Evolutionary conservation across 2,329 filamentous ascomycete genomes (phyloP).

Genomic region (Paracamarosporium sp.): DNA sequence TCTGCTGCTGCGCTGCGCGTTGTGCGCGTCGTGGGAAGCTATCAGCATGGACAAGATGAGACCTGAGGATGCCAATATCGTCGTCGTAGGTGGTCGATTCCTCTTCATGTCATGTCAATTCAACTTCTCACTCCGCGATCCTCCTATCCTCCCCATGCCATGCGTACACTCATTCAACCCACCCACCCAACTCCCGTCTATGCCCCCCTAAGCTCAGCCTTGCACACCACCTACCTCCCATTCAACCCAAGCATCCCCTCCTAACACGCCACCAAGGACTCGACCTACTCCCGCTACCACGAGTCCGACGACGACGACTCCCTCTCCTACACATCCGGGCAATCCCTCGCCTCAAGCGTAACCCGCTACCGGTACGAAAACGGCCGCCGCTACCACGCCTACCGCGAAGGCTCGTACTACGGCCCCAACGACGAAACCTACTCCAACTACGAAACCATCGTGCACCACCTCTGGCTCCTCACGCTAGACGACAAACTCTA

Average conservation of each 20-base stretch:
- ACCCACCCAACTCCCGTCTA: not conserved
- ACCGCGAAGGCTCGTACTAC: slow-evolving; percentile 44
- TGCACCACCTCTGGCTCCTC: slow-evolving; percentile 44
- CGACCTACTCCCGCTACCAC: slow-evolving; percentile 29
- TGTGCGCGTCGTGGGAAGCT: not conserved
- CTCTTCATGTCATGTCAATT: not conserved
- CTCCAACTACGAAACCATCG: slow-evolving; percentile 35
- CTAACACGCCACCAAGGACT: slow-evolving; percentile 24
- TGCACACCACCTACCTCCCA: not conserved
- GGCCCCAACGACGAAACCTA: slow-evolving; percentile 42
- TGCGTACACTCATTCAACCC: not conserved
- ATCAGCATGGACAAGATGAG: slow-evolving; percentile 16
- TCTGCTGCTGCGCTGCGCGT: not conserved
- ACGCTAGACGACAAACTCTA: slow-evolving; percentile 44
- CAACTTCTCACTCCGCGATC: not conserved
- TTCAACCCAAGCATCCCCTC: not conserved
- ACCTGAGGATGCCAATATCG: slow-evolving; percentile 21
- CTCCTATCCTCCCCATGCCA: not conserved
- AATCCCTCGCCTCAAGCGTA: slow-evolving; percentile 47
- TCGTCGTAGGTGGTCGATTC: slow-evolving; percentile 19
- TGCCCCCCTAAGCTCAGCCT: not conserved
- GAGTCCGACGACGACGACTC: slow-evolving; percentile 34
- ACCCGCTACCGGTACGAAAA: slow-evolving; percentile 49
- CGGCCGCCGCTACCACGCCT: slow-evolving; percentile 44
- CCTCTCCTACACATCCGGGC: slow-evolving; percentile 23